These are phyloP conservation scores for Xylariaceae sp. DNA, from an alignment of 2,329 filamentous ascomycete genomes.

Conservation along the genomic window DNA sequence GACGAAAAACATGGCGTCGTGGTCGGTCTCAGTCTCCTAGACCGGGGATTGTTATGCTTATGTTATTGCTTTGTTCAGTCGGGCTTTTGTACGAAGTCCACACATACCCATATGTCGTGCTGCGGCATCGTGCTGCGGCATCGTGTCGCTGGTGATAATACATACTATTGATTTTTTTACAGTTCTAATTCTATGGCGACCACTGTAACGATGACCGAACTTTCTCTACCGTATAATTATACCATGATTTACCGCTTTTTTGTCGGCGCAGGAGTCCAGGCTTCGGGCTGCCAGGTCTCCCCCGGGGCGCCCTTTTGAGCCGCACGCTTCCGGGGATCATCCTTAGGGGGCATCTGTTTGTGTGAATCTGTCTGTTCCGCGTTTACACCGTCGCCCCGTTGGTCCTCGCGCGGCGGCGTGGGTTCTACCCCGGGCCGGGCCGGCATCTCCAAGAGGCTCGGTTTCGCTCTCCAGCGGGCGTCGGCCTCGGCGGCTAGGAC, in stretches of 20 bases:
- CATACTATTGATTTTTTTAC: conserved; percentile 14
- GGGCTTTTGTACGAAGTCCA: background rate
- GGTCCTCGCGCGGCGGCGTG: background rate
- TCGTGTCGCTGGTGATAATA: background rate
- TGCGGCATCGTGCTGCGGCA: background rate
- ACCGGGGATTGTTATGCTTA: background rate
- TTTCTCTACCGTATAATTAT: background rate
- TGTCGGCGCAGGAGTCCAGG: conserved; percentile 52
- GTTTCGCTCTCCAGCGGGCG: conserved; percentile 59
- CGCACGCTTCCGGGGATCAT: conserved; percentile 58
- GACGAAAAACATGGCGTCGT: background rate
- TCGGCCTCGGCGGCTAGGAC: conserved; percentile 58
- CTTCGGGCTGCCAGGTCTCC: conserved; percentile 63
- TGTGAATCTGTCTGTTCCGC: conserved; percentile 18
- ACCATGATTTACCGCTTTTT: conserved; percentile 26
- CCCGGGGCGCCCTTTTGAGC: conserved; percentile 50
- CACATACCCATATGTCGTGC: background rate
- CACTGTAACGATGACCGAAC: background rate
- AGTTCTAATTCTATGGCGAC: conserved; percentile 6
- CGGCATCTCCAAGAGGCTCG: conserved; percentile 36
- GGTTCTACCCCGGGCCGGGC: conserved; percentile 13
- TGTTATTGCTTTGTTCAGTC: too few species aligned
- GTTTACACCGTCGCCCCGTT: background rate
- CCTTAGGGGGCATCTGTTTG: conserved; percentile 13
- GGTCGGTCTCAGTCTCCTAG: background rate